These are phyloP conservation scores for Diaporthe nobilis DNA, from an alignment of 2,329 filamentous ascomycete species.

Conservation along the genomic window DNA sequence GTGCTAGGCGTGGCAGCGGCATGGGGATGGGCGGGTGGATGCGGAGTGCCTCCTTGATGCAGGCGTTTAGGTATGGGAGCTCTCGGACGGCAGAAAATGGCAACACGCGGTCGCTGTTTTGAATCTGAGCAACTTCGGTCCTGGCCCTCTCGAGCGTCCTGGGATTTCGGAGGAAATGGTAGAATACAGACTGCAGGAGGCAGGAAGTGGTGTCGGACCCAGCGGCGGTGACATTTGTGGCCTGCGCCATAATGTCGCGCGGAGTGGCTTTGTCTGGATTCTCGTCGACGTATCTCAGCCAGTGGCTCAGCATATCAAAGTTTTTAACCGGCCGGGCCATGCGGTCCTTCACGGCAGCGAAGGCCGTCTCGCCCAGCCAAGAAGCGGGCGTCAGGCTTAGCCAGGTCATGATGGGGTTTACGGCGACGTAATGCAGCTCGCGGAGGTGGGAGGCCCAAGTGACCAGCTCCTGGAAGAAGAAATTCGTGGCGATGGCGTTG, in stretches of 20 bases:
- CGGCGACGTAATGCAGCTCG: constrained; percentile 10
- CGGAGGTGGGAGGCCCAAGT: constrained; percentile 20
- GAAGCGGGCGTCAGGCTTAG: constrained; percentile 1
- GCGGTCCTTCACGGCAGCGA: not conserved
- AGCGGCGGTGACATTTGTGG: not conserved
- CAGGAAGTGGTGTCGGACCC: constrained; percentile 25
- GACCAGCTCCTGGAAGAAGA: constrained; percentile 8
- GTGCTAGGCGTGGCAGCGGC: constrained; percentile 31
- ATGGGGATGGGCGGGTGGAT: constrained; percentile 34
- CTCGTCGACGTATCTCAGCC: not conserved
- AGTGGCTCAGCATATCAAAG: constrained; percentile 12
- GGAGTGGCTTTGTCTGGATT: not conserved
- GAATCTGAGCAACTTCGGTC: not conserved
- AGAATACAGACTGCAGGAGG: constrained; percentile 10
- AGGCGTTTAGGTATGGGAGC: constrained; percentile 28
- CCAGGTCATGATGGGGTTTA: constrained; percentile 32
- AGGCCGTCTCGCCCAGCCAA: constrained; percentile 12
- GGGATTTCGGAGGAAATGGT: constrained; percentile 24
- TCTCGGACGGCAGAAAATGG: not conserved
- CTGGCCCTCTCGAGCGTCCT: not conserved
- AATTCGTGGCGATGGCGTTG: constrained; percentile 10
- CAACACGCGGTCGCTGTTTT: not conserved
- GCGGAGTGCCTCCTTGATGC: constrained; percentile 34
- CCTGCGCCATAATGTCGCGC: constrained; percentile 11
- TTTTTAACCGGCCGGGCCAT: not conserved